Evolutionary conservation across 1,284 basidiomycete species (phyloP), one percentile per base, ranked within the genome.

Genomic region (Apiotrichum domesticum): DNA sequence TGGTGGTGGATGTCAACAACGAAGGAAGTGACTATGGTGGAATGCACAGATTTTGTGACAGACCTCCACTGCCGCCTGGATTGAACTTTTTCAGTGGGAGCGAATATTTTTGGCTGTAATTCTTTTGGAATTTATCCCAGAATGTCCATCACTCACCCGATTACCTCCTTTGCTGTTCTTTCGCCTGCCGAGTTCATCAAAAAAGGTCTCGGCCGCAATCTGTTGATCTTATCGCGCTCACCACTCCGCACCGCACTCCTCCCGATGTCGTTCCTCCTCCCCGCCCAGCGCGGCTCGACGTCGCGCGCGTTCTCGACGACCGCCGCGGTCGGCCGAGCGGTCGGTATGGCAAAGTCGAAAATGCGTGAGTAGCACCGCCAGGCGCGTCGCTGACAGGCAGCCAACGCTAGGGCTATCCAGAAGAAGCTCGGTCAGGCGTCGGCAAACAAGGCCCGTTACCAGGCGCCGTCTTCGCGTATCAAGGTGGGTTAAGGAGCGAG

Each of bases 291-390:
- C 39, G 46, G 56, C 39, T 21, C 42, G 4, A 29, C 63, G 6
- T 57, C 65, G 52, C 61, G 65, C 49, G 52, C 53, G 29, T 54
- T 66, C 45, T 58, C 59, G 45, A 50, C 63, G 6, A 57, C 65
- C 51, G 59, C 63, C 49, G 52, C 53, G 29, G 52, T 66, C 45
- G 21, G 21, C 21, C 21, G 21, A 21, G 21, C 21, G 21, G 21
- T 21, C 21, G 21, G 21, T 21, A 21, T 21, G 21, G 21, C 21
- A 21, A 21, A 21, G 21, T 21, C 21, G 21, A 21, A 21, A 21
- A 21, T 21, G 21, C 21, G 21, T 21, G 21, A 21, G 21, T 21
- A 21, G 21, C 21, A 21, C 21, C 21, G 21, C 21, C 21, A 21
- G 21, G 21, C 21, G 21, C 21, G 21, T 21, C 21, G 21, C 21